Conservation (phyloP, 441 rosid species). For the Flueggea neowawraea region DNA sequence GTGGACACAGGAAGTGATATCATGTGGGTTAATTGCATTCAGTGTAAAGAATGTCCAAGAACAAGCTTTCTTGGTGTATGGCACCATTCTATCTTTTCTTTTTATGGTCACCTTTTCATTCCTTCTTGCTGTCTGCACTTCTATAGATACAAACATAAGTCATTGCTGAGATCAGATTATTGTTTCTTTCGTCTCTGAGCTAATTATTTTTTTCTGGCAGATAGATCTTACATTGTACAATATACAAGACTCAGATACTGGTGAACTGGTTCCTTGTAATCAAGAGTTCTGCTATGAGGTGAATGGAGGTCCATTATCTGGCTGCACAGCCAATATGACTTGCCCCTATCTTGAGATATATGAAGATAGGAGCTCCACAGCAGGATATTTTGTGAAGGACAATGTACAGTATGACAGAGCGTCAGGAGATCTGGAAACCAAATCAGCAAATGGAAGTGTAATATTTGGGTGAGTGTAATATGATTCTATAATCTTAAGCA, state of each 20-base stretch:
- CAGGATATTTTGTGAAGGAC: constrained; percentile 86
- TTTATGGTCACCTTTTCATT: background rate
- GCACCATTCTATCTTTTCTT: background rate
- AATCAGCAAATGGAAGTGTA: constrained; percentile 81
- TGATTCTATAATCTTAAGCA: background rate
- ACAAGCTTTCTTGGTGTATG: constrained; percentile 94
- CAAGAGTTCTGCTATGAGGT: constrained; percentile 69
- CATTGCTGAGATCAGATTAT: background rate
- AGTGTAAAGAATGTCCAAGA: constrained; percentile 79
- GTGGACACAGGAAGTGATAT: constrained; percentile 97
- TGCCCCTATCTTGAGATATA: constrained; percentile 93
- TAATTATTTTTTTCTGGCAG: constrained; percentile 28
- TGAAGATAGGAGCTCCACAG: constrained; percentile 96
- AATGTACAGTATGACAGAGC: constrained; percentile 78
- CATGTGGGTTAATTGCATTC: constrained; percentile 96
- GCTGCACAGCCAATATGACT: constrained; percentile 68
- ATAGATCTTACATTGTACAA: constrained; percentile 81
- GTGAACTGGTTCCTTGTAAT: constrained; percentile 69
- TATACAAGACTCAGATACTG: constrained; percentile 55
- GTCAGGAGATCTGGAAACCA: constrained; percentile 84
- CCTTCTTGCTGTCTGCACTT: background rate
- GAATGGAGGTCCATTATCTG: constrained; percentile 64
- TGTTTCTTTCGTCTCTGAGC: constrained; percentile 1
- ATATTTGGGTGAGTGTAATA: constrained; percentile 68
- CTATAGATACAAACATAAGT: no score